Evolutionary conservation across 805 yeast species (phyloP).

Genomic region (Wickerhamomyces chaumierensis): DNA sequence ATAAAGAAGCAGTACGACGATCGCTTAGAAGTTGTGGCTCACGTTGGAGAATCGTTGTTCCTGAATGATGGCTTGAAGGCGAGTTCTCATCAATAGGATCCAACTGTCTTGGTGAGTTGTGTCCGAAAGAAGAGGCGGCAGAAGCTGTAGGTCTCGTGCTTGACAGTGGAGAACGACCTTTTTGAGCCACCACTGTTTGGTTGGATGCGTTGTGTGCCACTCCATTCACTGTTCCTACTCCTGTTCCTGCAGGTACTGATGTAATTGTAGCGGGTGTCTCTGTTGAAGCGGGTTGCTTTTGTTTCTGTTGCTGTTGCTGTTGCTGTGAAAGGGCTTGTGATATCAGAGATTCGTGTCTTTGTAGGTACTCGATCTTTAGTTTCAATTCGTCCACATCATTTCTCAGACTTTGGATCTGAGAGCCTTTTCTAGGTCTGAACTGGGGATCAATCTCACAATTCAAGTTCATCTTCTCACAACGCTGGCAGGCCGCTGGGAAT

Average conservation of each 20-base stretch:
- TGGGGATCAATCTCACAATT: slow-evolving; percentile 85
- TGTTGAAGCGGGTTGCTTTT: background rate
- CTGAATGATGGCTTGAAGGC: slow-evolving; percentile 17
- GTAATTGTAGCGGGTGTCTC: background rate
- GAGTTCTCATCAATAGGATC: slow-evolving; percentile 1
- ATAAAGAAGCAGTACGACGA: slow-evolving; percentile 16
- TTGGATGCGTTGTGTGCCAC: too few relatives aligned
- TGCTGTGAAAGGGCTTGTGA: slow-evolving; percentile 43
- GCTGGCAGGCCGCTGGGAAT: slow-evolving; percentile 69
- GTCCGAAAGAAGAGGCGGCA: too few relatives aligned
- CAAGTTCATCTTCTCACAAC: slow-evolving; percentile 73
- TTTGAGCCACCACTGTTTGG: slow-evolving; percentile 9
- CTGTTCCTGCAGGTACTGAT: too few relatives aligned
- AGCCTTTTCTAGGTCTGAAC: slow-evolving; percentile 84
- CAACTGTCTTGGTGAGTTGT: background rate
- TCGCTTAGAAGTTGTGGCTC: slow-evolving; percentile 32
- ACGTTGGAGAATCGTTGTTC: slow-evolving; percentile 32
- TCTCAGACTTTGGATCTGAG: slow-evolving; percentile 73
- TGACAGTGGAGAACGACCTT: slow-evolving; percentile 13
- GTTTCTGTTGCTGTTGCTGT: slow-evolving; percentile 3
- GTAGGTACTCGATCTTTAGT: slow-evolving; percentile 55
- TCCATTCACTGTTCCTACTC: too few relatives aligned
- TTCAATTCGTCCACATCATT: slow-evolving; percentile 79
- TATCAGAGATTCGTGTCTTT: slow-evolving; percentile 55
- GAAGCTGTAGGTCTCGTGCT: background rate